Evolutionary conservation across 2,329 filamentous ascomycete species (phyloP).

Genomic region (Ceratocystis colombiana): DNA sequence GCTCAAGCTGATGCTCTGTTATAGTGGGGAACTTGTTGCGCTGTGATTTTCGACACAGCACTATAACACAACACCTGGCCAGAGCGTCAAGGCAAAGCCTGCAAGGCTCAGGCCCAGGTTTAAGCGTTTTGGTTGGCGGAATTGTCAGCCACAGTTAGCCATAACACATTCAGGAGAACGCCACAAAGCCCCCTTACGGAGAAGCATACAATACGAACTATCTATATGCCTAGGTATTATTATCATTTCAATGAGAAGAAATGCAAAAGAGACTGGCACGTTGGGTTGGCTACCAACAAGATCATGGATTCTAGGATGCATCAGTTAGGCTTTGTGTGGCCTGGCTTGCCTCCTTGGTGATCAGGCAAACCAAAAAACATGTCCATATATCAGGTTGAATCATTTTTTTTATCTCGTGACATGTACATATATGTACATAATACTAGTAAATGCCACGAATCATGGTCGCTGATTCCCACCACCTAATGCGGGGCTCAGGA

Average conservation of each 20-base stretch:
- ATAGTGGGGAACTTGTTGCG: background rate
- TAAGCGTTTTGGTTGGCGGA: background rate
- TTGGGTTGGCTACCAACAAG: no score
- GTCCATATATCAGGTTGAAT: no score
- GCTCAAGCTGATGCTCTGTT: background rate
- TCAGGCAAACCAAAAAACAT: no score
- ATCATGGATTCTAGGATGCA: no score
- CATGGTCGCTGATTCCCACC: background rate
- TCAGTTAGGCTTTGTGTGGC: no score
- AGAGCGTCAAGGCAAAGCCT: background rate
- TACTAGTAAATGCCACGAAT: background rate
- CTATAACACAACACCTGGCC: constrained; percentile 11
- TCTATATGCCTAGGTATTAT: background rate
- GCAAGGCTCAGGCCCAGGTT: constrained; percentile 3
- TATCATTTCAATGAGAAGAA: no score
- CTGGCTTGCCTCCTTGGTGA: no score
- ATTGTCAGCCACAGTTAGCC: background rate
- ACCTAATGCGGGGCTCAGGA: background rate
- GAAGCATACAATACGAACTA: background rate
- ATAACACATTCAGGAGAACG: background rate
- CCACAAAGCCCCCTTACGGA: background rate
- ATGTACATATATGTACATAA: no score
- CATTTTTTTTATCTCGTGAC: no score
- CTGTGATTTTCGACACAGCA: background rate
- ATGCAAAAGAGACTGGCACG: no score